Base-by-base conservation (phyloP, 2,329 filamentous ascomycete species). In the Xylariales sp. region DNA sequence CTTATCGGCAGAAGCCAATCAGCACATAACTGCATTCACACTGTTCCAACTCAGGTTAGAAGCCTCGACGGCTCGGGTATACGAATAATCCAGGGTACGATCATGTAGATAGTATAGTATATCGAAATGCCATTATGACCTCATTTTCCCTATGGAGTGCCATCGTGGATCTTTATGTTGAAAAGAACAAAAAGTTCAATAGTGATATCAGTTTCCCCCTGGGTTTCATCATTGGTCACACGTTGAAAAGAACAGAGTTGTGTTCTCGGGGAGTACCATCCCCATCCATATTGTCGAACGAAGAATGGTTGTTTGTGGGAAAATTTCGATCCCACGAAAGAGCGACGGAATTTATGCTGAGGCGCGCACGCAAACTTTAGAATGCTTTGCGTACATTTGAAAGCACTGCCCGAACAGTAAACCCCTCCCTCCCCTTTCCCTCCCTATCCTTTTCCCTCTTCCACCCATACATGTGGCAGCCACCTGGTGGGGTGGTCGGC, bases 351-450 rank as follows among this genome's bases (percentile, higher is more conserved):
- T 25, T 25, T n/a, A 25, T 25, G 23, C 23, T 25, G 23, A 25
- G n/a, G n/a, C n/a, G n/a, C 23, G 23, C 23, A n/a, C 23, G 23
- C 23, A 25, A 25, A n/a, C n/a, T 25, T 25, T n/a, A 8, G 8
- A 25, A 25, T 8, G n/a, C n/a, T 25, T 25, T 25, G n/a, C 23
- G 23, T 25, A n/a, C 23, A 25, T 25, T 25, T 8, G 23, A 25
- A 25, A 25, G 23, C 23, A 25, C 23, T 8, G n/a, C n/a, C 8
- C n/a, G 23, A 25, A n/a, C 8, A 8, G 30, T 21, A 25, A 19
- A 42, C 39, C 34, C 37, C 29, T 17, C 24, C 35, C 37, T 19
- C 38, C 15, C 34, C n/a, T n/a, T n/a, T n/a, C n/a, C n/a, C n/a
- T n/a, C n/a, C n/a, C n/a, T n/a, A n/a, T n/a, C n/a, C n/a, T n/a